phyloP scores from a whole-genome alignment of 257 asterid species.

The Marsdenia floribunda region DNA sequence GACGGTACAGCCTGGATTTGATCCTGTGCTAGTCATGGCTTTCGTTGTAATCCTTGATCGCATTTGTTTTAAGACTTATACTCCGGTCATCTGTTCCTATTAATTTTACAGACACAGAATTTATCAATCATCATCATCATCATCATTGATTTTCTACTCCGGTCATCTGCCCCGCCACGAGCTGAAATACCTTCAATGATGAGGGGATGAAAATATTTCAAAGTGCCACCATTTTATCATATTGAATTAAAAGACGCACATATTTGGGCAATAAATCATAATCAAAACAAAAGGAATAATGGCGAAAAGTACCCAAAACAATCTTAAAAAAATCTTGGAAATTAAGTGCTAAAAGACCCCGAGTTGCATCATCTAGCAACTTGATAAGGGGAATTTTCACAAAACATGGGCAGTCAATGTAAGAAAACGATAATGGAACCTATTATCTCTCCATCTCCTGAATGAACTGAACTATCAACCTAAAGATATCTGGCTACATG shows the following conservation, averaged over 20 bases:
- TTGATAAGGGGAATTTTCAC: background rate
- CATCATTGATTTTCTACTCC: too few relatives aligned
- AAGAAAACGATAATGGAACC: background rate
- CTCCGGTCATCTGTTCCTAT: constrained; percentile 29
- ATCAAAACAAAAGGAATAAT: background rate
- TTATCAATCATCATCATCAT: too few relatives aligned
- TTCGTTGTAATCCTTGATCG: constrained; percentile 34
- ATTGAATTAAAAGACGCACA: too few relatives aligned
- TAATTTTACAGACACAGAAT: background rate
- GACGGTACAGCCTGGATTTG: constrained; percentile 26
- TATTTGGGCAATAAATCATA: background rate
- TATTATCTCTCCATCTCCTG: background rate
- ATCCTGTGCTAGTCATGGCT: constrained; percentile 29
- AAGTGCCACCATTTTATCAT: too few relatives aligned
- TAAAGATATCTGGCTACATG: background rate
- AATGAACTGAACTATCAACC: too few relatives aligned
- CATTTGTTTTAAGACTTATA: constrained; percentile 18
- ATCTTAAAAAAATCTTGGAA: background rate
- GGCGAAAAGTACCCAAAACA: background rate
- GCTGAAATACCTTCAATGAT: too few relatives aligned
- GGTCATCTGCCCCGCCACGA: too few relatives aligned
- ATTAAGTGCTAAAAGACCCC: background rate
- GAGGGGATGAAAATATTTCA: too few relatives aligned
- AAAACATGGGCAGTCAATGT: background rate
- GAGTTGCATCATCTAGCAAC: background rate